Evolutionary conservation across 768 basidiomycete genomes (phyloP), one percentile per base, ranked within the genome.

Genomic region (Clitopilus hobsonii): DNA sequence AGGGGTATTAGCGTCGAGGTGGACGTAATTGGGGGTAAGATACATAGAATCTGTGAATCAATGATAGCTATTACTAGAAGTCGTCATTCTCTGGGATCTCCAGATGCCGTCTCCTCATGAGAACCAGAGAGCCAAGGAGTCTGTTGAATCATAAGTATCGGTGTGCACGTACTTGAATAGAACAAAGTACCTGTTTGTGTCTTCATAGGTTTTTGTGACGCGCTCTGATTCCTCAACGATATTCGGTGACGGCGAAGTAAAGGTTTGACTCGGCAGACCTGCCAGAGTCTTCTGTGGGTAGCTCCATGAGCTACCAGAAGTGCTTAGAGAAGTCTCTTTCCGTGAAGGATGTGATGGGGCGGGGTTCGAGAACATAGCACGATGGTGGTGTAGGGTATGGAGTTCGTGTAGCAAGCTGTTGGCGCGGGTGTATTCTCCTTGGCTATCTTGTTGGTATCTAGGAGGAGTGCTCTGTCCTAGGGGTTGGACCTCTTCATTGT

Each of bases 361-460:
- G 3, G n/a, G 41, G 22, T 45, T 6, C 18, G 71, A 59, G 61
- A 75, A 83, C 23, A 83, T 55, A 28, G 82, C 70, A 50, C 88
- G 77, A 62, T 88, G 85, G 53, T 86, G 82, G 59, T 87, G 78
- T 22, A 85, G 74, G 32, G 82, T 75, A 61, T 91, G 89, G 51
- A 91, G 65, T 61, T 90, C 83, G 54, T 86, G 83, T 30, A 92
- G 79, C 59, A 88, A 70, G 48, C 60, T 78, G 68, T 92, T 92
- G 54, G 80, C 73, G 27, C 74, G 70, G 63, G 79, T 78, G 71
- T 91, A 92, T 58, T 79, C 70, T 61, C 70, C 62, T 51, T 61
- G 25, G n/a, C 24, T 27, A 11, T 50, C 26, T 27, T 27, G n/a
- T 27, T 5, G 24, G 3, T 14, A 22, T 27, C 27, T 29, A 26